These are phyloP conservation scores for Grammothele lineata DNA, from an alignment of 768 basidiomycete genomes.

Conservation along the genomic window DNA sequence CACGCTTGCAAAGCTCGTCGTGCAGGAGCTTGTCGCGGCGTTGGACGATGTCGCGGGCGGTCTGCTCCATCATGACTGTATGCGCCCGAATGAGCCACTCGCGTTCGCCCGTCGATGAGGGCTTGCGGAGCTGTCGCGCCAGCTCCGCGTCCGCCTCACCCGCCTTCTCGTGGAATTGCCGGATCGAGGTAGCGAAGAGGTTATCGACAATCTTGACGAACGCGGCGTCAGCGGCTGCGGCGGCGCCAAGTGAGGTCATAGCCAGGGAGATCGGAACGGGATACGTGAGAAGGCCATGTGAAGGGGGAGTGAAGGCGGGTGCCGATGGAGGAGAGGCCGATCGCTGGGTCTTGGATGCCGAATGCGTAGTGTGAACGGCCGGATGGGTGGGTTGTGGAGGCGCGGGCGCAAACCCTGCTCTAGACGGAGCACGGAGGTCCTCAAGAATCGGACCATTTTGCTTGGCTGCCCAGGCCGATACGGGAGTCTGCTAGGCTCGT, in stretches of 20 bases:
- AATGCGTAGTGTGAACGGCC: not conserved
- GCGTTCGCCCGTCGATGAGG: conserved; percentile 7
- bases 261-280: conserved; percentile 8
- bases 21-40: conserved; percentile 1
- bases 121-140: conserved; percentile 23
- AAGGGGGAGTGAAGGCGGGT: too few species aligned
- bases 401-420: not conserved
- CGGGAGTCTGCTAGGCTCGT: too few species aligned
- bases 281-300: conserved; percentile 5
- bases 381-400: not conserved
- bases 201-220: conserved; percentile 44
- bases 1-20: conserved; percentile 3
- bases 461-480: too few species aligned
- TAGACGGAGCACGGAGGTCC: not conserved
- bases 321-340: not conserved
- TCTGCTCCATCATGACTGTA: conserved; percentile 12
- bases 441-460: conserved; percentile 3
- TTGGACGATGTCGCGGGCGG: conserved; percentile 10
- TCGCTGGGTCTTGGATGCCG: not conserved
- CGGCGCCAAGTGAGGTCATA: not conserved
- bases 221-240: conserved; percentile 28
- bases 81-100: conserved; percentile 10
- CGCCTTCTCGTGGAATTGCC: conserved; percentile 38
- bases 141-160: conserved; percentile 57
- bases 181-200: conserved; percentile 36